These are phyloP conservation scores for Nannochloropsis salina DNA, from an alignment of 108 stramenopile species.

Conservation along the genomic window DNA sequence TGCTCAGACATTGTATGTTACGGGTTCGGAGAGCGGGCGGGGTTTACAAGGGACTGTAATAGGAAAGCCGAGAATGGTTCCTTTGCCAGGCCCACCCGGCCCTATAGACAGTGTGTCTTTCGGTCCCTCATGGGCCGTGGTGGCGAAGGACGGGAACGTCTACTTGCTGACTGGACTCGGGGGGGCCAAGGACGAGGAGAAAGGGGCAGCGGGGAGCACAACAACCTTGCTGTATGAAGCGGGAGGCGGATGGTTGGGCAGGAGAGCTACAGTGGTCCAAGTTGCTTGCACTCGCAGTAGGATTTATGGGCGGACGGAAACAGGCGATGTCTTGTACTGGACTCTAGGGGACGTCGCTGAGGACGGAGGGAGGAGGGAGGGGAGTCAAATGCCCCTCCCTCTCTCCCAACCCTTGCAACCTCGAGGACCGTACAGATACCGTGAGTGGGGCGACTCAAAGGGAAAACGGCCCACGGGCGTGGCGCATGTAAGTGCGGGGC, in stretches of 20 bases:
- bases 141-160: background rate
- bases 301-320: slow-evolving; percentile 16
- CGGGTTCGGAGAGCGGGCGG: background rate
- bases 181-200: background rate
- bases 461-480: background rate
- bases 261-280: background rate
- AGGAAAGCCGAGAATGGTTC: background rate
- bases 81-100: slow-evolving; percentile 1
- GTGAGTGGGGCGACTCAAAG: background rate
- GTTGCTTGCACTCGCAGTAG: background rate
- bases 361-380: background rate
- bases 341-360: background rate
- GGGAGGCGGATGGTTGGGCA: background rate
- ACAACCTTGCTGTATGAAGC: slow-evolving; percentile 8
- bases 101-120: slow-evolving; percentile 12
- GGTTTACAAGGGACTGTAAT: background rate
- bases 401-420: background rate
- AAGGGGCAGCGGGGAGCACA: background rate
- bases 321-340: background rate
- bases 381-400: background rate
- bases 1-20: background rate
- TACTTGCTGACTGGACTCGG: background rate
- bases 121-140: slow-evolving; percentile 2
- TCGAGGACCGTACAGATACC: background rate
- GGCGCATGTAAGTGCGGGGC: slow-evolving; percentile 3